A percentile compares a stretch with the other conserved stretches of the same genome.
Evolutionary conservation across 2,329 filamentous ascomycete genomes (phyloP).

Genomic region (Aureobasidium melanogenum): DNA sequence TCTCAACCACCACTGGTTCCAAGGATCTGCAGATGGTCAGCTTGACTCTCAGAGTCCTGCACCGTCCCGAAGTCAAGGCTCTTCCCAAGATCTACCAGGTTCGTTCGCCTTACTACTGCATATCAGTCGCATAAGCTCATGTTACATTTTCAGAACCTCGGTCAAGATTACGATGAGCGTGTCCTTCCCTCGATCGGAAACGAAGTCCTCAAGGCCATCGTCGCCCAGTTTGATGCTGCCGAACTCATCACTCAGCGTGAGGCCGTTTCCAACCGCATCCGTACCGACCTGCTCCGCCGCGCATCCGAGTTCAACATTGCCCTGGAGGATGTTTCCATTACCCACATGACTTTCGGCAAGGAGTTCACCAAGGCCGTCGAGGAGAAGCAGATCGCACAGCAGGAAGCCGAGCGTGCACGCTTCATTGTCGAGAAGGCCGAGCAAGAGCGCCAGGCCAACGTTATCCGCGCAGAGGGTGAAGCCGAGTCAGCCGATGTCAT

Average conservation of each 20-base stretch:
- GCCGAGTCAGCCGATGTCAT: slow-evolving; percentile 95
- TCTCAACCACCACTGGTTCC: slow-evolving; percentile 92
- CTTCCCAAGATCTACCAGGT: slow-evolving; percentile 99
- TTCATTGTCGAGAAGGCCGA: slow-evolving; percentile 99
- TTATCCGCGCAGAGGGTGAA: slow-evolving; percentile 96
- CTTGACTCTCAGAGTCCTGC: slow-evolving; percentile 89
- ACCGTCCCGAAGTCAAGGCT: slow-evolving; percentile 84
- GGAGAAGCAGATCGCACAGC: slow-evolving; percentile 99
- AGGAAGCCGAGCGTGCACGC: slow-evolving; percentile 91
- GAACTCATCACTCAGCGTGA: slow-evolving; percentile 93
- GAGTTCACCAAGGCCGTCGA: slow-evolving; percentile 98
- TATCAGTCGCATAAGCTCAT: background rate
- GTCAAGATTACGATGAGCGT: slow-evolving; percentile 85
- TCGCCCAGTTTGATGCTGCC: slow-evolving; percentile 45
- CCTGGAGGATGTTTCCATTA: slow-evolving; percentile 97
- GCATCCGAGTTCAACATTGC: slow-evolving; percentile 98
- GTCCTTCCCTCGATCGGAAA: slow-evolving; percentile 47
- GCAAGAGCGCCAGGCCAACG: slow-evolving; percentile 97
- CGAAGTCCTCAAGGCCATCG: slow-evolving; percentile 47
- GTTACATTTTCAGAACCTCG: slow-evolving; percentile 64
- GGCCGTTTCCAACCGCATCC: slow-evolving; percentile 91
- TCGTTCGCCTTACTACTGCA: slow-evolving; percentile 21
- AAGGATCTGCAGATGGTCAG: slow-evolving; percentile 99
- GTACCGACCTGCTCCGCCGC: slow-evolving; percentile 80
- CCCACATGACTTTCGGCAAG: slow-evolving; percentile 99